A percentile compares a stretch with the other conserved stretches of the same genome.
Conservation (phyloP, 2,329 filamentous ascomycete genomes). For the Penicillium polonicum region DNA sequence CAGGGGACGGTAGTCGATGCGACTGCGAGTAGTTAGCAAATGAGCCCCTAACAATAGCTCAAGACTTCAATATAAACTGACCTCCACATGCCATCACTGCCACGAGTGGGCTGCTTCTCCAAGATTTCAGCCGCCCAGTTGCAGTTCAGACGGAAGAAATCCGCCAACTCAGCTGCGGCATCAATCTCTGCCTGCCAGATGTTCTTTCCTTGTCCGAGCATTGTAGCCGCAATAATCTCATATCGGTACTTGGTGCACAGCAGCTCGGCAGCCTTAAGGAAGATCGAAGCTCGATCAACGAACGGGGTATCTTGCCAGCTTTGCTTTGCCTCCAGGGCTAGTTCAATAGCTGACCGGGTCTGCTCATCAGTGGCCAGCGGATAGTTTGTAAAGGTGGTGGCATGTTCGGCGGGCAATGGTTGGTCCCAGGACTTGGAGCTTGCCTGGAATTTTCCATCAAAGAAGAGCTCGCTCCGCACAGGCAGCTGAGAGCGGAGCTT, state of each 20-base stretch:
- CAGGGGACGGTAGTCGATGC: slow-evolving; percentile 81
- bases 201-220: slow-evolving; percentile 95
- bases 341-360: slow-evolving; percentile 73
- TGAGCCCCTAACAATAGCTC: not conserved
- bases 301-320: slow-evolving; percentile 84
- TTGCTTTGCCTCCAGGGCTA: slow-evolving; percentile 76
- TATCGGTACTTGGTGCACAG: slow-evolving; percentile 88
- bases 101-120: slow-evolving; percentile 76
- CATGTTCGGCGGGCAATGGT: slow-evolving; percentile 32
- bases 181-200: slow-evolving; percentile 97
- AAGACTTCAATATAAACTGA: slow-evolving; percentile 29
- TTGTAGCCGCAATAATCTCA: slow-evolving; percentile 90
- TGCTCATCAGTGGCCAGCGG: slow-evolving; percentile 74
- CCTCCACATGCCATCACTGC: slow-evolving; percentile 85
- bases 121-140: slow-evolving; percentile 88
- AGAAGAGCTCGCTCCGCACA: slow-evolving; percentile 31
- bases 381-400: slow-evolving; percentile 71
- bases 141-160: slow-evolving; percentile 67
- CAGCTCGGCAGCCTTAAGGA: slow-evolving; percentile 90
- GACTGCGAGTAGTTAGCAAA: slow-evolving; percentile 40
- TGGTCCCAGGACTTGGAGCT: slow-evolving; percentile 28
- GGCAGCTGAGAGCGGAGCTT: slow-evolving; percentile 36
- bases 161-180: slow-evolving; percentile 80
- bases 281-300: slow-evolving; percentile 82
- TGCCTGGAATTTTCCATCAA: slow-evolving; percentile 30